Percentiles rank a stretch among this genome's conserved stretches.
Evolutionary conservation across 306 rosid species (phyloP).

Genomic region (Arachis stenosperma): DNA sequence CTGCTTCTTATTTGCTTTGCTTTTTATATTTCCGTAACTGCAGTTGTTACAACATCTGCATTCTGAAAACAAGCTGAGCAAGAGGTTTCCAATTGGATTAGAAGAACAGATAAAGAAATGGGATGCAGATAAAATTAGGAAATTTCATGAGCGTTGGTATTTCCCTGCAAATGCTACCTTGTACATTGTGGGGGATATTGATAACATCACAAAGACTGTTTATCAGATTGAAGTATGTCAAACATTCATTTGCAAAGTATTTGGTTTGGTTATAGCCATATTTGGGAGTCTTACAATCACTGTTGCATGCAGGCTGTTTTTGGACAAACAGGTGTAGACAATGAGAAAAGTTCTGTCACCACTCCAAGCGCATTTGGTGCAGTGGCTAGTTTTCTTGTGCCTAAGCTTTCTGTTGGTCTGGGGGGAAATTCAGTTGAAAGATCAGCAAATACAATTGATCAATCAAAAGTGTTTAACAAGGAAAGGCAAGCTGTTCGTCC

Average conservation of each 20-base stretch:
- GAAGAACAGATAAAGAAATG: conserved; percentile 98
- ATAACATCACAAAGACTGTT: conserved; percentile 77
- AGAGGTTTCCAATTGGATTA: conserved; percentile 96
- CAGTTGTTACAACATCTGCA: conserved; percentile 96
- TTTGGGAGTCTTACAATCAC: conserved; percentile 39
- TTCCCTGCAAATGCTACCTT: conserved; percentile 98
- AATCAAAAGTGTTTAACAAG: conserved; percentile 66
- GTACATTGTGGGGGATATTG: conserved; percentile 95
- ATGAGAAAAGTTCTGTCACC: conserved; percentile 68
- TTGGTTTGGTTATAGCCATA: conserved; percentile 25
- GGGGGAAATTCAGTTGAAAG: conserved; percentile 77
- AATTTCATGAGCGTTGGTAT: conserved; percentile 99
- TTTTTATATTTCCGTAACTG: conserved; percentile 42
- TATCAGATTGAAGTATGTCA: conserved; percentile 80
- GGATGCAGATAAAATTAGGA: conserved; percentile 97
- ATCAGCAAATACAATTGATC: conserved; percentile 68
- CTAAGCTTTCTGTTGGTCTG: conserved; percentile 86
- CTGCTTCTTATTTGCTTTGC: conserved; percentile 2
- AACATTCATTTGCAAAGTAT: conserved; percentile 27
- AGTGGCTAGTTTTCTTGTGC: conserved; percentile 97
- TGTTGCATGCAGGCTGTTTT: conserved; percentile 75
- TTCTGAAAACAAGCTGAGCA: conserved; percentile 99
- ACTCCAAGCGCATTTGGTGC: conserved; percentile 91
- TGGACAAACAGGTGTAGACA: conserved; percentile 74
- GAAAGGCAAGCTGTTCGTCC: conserved; percentile 92